These are phyloP conservation scores for Elsinoe perseae DNA, from an alignment of 2,329 filamentous ascomycete species.

Conservation along the genomic window DNA sequence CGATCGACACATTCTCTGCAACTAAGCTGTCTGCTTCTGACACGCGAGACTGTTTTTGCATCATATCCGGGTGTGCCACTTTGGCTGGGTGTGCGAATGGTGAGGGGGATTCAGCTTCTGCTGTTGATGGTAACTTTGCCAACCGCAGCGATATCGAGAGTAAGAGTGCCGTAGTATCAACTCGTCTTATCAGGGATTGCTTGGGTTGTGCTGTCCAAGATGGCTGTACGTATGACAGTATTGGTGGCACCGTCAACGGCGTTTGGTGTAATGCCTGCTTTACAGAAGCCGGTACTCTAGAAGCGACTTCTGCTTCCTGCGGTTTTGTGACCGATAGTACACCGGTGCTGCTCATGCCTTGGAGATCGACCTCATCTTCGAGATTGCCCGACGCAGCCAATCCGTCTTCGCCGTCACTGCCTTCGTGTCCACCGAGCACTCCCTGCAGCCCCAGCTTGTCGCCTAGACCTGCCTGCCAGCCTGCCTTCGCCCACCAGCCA, in stretches of 20 bases:
- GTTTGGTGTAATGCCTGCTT: conserved; percentile 18
- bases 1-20: conserved; percentile 79
- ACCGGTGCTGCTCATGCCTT: conserved; percentile 19
- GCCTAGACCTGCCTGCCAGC: conserved; percentile 75
- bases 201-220: conserved; percentile 25
- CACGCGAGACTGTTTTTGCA: conserved; percentile 74
- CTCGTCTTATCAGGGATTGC: conserved; percentile 66
- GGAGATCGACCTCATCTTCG: conserved; percentile 23
- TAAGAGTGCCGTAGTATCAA: conserved; percentile 78
- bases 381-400: conserved; percentile 22
- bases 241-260: conserved; percentile 54
- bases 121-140: conserved; percentile 69
- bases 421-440: conserved; percentile 47
- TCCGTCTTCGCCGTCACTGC: conserved; percentile 24
- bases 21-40: conserved; percentile 75
- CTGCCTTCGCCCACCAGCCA: conserved; percentile 91
- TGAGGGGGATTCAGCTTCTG: conserved; percentile 53
- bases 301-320: conserved; percentile 16
- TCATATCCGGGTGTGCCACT: conserved; percentile 72
- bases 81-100: conserved; percentile 73
- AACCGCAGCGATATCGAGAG: conserved; percentile 75
- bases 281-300: conserved; percentile 16
- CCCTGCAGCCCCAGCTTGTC: conserved; percentile 67
- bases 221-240: conserved; percentile 76
- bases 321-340: conserved; percentile 13